Evolutionary conservation across 169 alveolate genomes (phyloP), one percentile per base, ranked within the genome.

Genomic region (Eimeria praecox): DNA sequence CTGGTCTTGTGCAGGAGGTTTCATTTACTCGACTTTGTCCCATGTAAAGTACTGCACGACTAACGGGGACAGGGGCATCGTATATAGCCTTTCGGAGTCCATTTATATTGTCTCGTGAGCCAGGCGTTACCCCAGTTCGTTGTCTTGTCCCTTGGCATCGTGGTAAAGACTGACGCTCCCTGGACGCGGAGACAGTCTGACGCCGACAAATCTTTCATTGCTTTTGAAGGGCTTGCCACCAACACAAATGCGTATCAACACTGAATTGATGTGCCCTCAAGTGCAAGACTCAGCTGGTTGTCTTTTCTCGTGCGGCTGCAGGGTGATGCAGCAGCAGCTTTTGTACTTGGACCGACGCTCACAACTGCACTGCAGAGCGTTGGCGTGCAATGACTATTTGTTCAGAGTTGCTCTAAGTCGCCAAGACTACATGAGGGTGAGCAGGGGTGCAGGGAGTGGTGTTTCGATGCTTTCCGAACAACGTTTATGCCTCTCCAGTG

Each of bases 331-430:
- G 83, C 93, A 87, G 93, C 93, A 87, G 64, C 93, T 87, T 33
- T 16, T 87, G 33, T 90, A 87, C 77, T 27, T 96, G 42, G 97
- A 96, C 56, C 85, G 95, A 27, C 92, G 95, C 88, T 80, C 80
- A 18, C 71, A 80, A 49, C 71, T 95, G 86, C 95, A 73, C 59
- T 62, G 62, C 71, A 59, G 85, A 62, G 92, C 96, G 27, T 93
- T 97, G 95, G 97, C 97, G 38, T 97, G 96, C 90, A 93, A 98
- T 56, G 99, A 98, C 94, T 97, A 97, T 90, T 94, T 95, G 59
- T 97, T 98, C 95, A 98, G 98, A 97, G 95, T 97, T 5, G 98
- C 98, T 59, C 97, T 98, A 44, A 96, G 96, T 64, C 95, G 96
- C 42, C 94, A 95, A 38, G 96, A 97, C 71, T 96, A 96, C 95